Base-by-base conservation (phyloP, 345 rosid genomes). In the Sonneratia caseolaris region DNA sequence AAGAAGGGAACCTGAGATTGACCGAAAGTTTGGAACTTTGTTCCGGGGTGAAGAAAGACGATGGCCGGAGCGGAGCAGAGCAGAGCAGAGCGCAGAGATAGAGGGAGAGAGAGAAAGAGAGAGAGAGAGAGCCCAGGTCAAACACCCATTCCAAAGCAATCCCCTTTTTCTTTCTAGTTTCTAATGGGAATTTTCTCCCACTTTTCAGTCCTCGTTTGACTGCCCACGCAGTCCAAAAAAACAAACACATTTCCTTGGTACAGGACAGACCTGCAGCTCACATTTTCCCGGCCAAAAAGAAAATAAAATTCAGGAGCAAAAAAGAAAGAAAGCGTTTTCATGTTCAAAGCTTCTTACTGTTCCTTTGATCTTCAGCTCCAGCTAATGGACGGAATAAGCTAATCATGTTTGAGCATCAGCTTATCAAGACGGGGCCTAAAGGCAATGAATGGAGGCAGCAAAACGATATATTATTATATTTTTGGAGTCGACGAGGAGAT, bases 31-130 rank as follows among this genome's bases (percentile, higher is more conserved):
- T 43, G 71, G 35, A 40, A 36, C 59, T 53, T 53, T 53, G 59
- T 3, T 53, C 59, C 18, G 64, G 64, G 3, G 32, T 6, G 32
- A 32, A 22, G 35, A n/a, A 55, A 55, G 61, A 5, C 22, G 12
- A 57, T 22, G 64, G 35, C 64, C 32, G 13, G 64, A 6, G 35
- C 64, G 5, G 64, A 55, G 32, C 32, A 69, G 55, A 68, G 71
- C 45, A 42, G 5, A 27, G 32, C 32, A 55, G 61, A 42, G 10
- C 45, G 61, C 24, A n/a, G 32, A 57, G 57, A 53, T 14, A 53
- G 64, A 69, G 59, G 35, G 71, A 69, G 55, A 68, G 57, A 27
- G 5, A 68, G 71, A 68, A 19, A 69, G 3, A 37, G 24, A 40
- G 21, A 37, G 27, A 37, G 43, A 18, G 48, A 37, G 24, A 57